Base-by-base conservation (phyloP, 108 stramenopile species). In the Pseudonitzschia pungens region DNA sequence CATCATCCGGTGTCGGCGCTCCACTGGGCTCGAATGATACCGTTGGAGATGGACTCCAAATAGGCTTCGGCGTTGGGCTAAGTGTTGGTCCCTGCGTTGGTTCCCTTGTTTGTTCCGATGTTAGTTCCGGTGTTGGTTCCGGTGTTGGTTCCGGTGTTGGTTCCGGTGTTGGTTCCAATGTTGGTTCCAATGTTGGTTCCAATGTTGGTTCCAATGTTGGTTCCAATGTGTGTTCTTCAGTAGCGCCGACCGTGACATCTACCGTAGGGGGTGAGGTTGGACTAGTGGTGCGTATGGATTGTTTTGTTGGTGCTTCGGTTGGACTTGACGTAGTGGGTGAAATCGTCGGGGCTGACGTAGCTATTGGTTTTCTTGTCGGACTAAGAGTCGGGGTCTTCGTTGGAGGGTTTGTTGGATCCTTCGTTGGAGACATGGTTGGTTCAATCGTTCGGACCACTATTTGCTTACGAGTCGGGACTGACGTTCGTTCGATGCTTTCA, bases 141-240 rank as follows among this genome's bases (percentile, higher is more conserved):
- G 31, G 48, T 15, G 53, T 54, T 32, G 69, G 69, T 36, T 0
- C 50, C 0, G 27, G 32, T 28, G 70, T 71, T 41, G 70, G 70
- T 11, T 27, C 52, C 28, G 45, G 68, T n/a, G n/a, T n/a, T n/a
- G n/a, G n/a, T n/a, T n/a, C n/a, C n/a, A 36, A 40, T 6, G 69
- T 70, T 50, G 69, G 69, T 21, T 24, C 41, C 27, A 26, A 1
- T 18, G 36, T 36, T 36, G 36, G 36, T n/a, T n/a, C n/a, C n/a
- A 36, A 36, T 36, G 4, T 6, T 36, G 36, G 68, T 69, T 1
- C 48, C 4, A 36, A 2, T 36, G 2, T 36, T 36, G 4, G 50
- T 51, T 51, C n/a, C n/a, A n/a, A n/a, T n/a, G n/a, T n/a, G n/a
- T 4, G 50, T n/a, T 51, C 50, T 51, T 16, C 20, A 2, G 50